A percentile compares a stretch with the other conserved stretches of the same genome.
Conservation (phyloP, 2,329 filamentous ascomycete species). For the Sclerotinia nivalis region DNA sequence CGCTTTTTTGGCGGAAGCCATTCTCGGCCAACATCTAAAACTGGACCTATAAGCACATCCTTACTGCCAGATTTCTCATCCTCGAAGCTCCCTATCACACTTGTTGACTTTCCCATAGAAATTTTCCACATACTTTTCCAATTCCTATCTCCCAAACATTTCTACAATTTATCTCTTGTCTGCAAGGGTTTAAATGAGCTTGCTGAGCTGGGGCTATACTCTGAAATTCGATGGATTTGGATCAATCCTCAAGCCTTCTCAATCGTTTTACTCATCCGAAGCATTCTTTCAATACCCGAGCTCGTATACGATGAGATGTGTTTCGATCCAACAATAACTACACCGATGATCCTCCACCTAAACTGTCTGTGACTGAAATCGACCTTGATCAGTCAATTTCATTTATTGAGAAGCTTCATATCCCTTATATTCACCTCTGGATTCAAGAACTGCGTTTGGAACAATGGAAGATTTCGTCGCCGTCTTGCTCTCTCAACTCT, state of each 20-base stretch:
- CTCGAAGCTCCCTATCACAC: background rate
- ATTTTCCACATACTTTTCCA: background rate
- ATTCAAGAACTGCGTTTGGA: background rate
- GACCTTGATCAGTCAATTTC: background rate
- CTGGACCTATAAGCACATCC: background rate
- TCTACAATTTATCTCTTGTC: background rate
- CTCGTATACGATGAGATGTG: background rate
- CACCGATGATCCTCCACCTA: background rate
- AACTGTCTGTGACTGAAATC: background rate
- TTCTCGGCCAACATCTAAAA: background rate
- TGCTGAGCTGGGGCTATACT: background rate
- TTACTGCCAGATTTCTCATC: background rate
- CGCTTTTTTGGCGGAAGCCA: background rate
- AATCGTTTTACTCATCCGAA: conserved; percentile 5
- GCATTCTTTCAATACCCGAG: background rate
- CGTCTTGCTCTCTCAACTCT: background rate
- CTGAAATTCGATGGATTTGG: background rate
- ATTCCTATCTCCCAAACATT: background rate
- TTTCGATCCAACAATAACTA: background rate
- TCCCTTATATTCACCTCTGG: background rate
- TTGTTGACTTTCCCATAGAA: background rate
- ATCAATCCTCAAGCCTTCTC: no score
- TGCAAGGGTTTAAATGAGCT: background rate
- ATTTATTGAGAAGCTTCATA: background rate
- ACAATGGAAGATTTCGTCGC: background rate